These are phyloP conservation scores for Microbotryum saponariae DNA, from an alignment of 1,284 basidiomycete species.

Conservation along the genomic window DNA sequence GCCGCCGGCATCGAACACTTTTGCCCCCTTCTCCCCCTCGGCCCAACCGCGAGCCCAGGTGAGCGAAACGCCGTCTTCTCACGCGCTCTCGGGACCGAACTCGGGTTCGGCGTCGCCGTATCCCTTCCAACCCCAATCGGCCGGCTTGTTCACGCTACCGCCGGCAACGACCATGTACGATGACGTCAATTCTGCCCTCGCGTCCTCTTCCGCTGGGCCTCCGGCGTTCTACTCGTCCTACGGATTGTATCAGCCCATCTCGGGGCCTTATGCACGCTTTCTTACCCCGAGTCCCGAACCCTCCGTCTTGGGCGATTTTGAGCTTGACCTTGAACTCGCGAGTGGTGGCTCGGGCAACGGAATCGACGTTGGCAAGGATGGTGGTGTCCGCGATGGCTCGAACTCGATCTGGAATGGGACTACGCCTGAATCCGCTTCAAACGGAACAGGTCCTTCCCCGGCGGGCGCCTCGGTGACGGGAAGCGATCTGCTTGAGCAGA, in stretches of 20 bases:
- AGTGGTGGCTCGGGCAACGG: background rate
- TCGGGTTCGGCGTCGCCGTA: too few species aligned
- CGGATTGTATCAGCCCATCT: slow-evolving; percentile 28
- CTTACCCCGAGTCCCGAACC: slow-evolving; percentile 30
- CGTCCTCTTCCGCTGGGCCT: slow-evolving; percentile 7
- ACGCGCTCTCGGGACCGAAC: background rate
- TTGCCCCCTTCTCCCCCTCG: too few species aligned
- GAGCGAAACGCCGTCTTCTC: background rate
- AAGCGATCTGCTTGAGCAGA: too few species aligned
- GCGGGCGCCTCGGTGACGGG: too few species aligned
- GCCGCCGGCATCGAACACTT: too few species aligned
- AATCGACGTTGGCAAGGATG: background rate
- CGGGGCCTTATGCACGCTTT: slow-evolving; percentile 28
- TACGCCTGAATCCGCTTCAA: too few species aligned
- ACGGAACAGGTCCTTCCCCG: too few species aligned
- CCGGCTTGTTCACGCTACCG: slow-evolving; percentile 6
- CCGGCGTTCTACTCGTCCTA: slow-evolving; percentile 30
- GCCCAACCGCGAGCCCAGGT: too few species aligned
- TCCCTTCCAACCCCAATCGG: too few species aligned
- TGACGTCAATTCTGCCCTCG: slow-evolving; percentile 15
- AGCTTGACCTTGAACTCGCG: slow-evolving; percentile 15
- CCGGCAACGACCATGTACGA: slow-evolving; percentile 19
- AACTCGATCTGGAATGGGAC: background rate
- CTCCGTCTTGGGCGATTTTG: slow-evolving; percentile 25
- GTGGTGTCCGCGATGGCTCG: background rate